Conservation (phyloP, 2,329 filamentous ascomycete genomes). For the Stachybotrys chlorohalonatus region DNA sequence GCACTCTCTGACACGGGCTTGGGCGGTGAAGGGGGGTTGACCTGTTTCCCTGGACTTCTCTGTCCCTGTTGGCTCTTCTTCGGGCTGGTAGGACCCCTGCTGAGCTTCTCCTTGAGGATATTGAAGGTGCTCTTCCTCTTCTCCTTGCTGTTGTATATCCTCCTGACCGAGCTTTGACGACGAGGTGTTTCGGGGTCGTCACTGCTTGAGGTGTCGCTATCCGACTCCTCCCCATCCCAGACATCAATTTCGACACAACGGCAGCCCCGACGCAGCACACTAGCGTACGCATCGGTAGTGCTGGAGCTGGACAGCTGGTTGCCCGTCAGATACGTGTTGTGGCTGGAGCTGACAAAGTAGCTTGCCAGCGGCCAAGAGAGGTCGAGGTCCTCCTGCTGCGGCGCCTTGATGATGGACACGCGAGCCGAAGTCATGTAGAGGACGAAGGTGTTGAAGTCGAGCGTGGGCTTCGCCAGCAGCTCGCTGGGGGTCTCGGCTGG, state of each 20-base stretch:
- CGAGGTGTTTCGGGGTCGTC: slow-evolving; percentile 36
- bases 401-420: slow-evolving; percentile 31
- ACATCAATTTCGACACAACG: slow-evolving; percentile 92
- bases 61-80: background rate
- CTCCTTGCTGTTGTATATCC: slow-evolving; percentile 29
- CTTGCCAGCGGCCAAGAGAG: slow-evolving; percentile 74
- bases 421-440: slow-evolving; percentile 46
- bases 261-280: slow-evolving; percentile 73
- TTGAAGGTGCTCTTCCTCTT: slow-evolving; percentile 52
- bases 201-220: slow-evolving; percentile 50
- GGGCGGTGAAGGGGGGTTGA: slow-evolving; percentile 12
- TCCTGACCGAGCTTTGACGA: slow-evolving; percentile 30
- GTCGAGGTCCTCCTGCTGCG: slow-evolving; percentile 42
- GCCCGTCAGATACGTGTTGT: slow-evolving; percentile 89
- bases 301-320: slow-evolving; percentile 82
- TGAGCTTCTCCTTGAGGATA: slow-evolving; percentile 53
- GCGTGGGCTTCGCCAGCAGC: slow-evolving; percentile 18
- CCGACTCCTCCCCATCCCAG: slow-evolving; percentile 80
- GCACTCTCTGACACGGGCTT: background rate
- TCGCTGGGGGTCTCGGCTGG: slow-evolving; percentile 16
- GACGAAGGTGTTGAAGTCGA: slow-evolving; percentile 41
- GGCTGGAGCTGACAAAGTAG: slow-evolving; percentile 90
- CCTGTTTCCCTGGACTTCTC: background rate
- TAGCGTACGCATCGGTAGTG: slow-evolving; percentile 80
- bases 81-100: slow-evolving; percentile 7